Conservation (phyloP, 257 asterid genomes). For the Fraxinus anomala region DNA sequence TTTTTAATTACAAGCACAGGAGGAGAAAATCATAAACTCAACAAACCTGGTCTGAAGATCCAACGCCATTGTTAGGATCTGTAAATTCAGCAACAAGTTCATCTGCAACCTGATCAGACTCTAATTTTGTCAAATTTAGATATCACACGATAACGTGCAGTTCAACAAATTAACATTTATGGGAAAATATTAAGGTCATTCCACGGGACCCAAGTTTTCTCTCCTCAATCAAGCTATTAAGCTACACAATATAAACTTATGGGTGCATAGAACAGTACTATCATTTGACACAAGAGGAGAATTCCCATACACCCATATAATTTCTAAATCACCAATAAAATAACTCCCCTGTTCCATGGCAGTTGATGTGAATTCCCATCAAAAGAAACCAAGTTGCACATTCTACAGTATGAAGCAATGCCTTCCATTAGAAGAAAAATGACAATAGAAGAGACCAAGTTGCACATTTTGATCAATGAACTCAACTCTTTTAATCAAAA, state of each 20-base stretch:
- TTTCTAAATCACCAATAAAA: background rate
- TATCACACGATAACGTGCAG: background rate
- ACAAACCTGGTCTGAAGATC: slow-evolving; percentile 75
- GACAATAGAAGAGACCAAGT: background rate
- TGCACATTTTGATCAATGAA: background rate
- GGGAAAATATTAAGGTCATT: background rate
- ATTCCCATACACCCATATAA: background rate
- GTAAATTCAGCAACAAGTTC: slow-evolving; percentile 86
- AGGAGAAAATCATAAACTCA: slow-evolving; percentile 14
- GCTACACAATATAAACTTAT: background rate
- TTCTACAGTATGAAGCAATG: background rate
- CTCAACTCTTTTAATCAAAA: background rate
- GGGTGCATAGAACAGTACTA: background rate
- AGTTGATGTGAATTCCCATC: background rate
- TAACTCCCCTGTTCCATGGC: background rate
- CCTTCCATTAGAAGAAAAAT: background rate
- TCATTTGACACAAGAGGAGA: background rate
- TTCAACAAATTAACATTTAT: background rate
- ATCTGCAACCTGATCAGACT: slow-evolving; percentile 69
- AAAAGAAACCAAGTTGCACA: background rate
- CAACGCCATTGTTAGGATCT: slow-evolving; percentile 45
- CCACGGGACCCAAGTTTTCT: background rate
- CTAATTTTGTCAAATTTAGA: slow-evolving; percentile 21
- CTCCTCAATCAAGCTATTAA: background rate
- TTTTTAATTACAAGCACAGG: slow-evolving; percentile 21